These are phyloP conservation scores for Boletus rubropictus DNA, from an alignment of 768 basidiomycete species.

Conservation along the genomic window DNA sequence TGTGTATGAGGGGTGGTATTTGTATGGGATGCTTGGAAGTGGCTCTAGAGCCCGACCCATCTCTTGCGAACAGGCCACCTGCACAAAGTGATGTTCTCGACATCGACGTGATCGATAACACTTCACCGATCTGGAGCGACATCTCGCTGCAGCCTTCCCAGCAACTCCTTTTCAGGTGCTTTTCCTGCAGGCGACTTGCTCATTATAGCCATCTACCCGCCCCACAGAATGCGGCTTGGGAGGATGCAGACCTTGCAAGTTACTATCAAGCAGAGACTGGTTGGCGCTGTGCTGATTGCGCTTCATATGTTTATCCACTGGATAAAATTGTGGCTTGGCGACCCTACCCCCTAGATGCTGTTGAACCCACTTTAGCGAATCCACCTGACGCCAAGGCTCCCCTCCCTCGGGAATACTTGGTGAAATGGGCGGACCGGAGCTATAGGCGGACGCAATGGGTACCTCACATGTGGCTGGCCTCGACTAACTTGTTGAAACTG, in stretches of 20 bases:
- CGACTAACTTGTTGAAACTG: slow-evolving; percentile 59
- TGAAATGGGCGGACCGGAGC: slow-evolving; percentile 81
- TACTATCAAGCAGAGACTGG: slow-evolving; percentile 50
- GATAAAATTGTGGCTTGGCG: slow-evolving; percentile 93
- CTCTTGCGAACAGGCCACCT: slow-evolving; percentile 15
- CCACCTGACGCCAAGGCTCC: slow-evolving; percentile 47
- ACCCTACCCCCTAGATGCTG: slow-evolving; percentile 62
- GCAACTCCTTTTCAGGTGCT: slow-evolving; percentile 74
- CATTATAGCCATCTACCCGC: slow-evolving; percentile 73
- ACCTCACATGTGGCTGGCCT: slow-evolving; percentile 83
- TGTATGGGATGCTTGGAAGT: slow-evolving; percentile 70
- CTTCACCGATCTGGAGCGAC: slow-evolving; percentile 6
- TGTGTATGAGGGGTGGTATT: slow-evolving; percentile 69
- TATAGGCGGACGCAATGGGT: slow-evolving; percentile 85
- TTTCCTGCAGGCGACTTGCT: slow-evolving; percentile 73
- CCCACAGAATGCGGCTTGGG: slow-evolving; percentile 35
- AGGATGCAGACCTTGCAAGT: slow-evolving; percentile 43
- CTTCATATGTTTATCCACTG: slow-evolving; percentile 59
- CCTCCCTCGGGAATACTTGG: slow-evolving; percentile 86
- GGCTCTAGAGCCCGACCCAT: slow-evolving; percentile 44
- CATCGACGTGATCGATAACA: slow-evolving; percentile 34
- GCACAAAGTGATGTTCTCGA: slow-evolving; percentile 17
- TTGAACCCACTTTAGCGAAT: slow-evolving; percentile 44
- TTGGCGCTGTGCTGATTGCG: slow-evolving; percentile 78
- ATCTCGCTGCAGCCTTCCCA: slow-evolving; percentile 16